Evolutionary conservation across 257 asterid genomes (phyloP), one percentile per base, ranked within the genome.

Genomic region (Rhazya stricta): DNA sequence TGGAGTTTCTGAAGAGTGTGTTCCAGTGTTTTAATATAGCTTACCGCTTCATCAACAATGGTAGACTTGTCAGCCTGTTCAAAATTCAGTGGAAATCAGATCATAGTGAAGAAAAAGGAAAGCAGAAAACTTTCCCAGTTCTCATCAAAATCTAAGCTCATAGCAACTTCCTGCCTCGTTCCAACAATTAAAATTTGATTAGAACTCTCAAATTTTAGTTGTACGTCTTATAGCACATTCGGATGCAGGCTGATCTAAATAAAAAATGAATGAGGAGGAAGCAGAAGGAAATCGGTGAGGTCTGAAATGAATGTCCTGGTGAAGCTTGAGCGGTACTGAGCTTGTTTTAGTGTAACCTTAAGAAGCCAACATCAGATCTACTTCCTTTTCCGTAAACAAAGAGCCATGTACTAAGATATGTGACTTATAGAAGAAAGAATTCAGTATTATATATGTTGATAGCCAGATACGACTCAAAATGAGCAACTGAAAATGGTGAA

Each of bases 21-120:
- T 70, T 90, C 74, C 58, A 89, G 74, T 5, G 77, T 66, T 65
- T 69, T 88, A 4, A 92, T 90, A 84, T 77, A 77, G 48, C 66
- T 87, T 43, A 84, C 83, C 0, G 96, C 92, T 81, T 89, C 96
- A 70, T 90, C 92, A 18, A 92, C 96, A 12, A 92, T 83, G 34
- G 89, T 92, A 37, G 92, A 80, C 79, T 92, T 89, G 84, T 92
- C 97, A 0, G 90, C 87, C 97, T 94, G 84, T 79, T 41, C 6
- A 50, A 27, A 68, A 71, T n/a, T 9, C 36, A 37, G 18, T 9
- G 29, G 2, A 15, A 9, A 54, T 58, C 46, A 10, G 57, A 50
- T 18, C 27, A 19, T 51, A 21, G 27, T 19, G 2, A 10, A 51
- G 5, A 51, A 1, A 21, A 51, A 51, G 18, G 16, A 34, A 36